Evolutionary conservation across 2,329 filamentous ascomycete species (phyloP), one percentile per base, ranked within the genome.

Genomic region (Trichoderma sp.): DNA sequence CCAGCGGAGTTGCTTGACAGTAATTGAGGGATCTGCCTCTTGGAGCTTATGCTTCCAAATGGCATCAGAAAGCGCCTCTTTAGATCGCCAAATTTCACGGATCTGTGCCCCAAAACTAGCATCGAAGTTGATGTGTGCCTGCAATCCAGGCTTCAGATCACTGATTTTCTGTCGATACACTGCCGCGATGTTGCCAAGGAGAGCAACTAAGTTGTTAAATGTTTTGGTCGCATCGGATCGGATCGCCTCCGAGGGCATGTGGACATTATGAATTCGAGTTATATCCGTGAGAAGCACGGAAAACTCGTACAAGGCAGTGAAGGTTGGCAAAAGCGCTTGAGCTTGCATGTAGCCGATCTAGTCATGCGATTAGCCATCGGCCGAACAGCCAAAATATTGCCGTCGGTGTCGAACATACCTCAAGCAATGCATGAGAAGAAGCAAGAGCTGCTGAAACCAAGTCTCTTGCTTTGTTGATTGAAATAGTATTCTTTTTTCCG

Each of bases 301-400:
- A 2, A 81, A 74, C 65, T 81, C 79, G 56, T 81, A 79, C 0
- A 81, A 69, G 0, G 77, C 76, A 29, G 77, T 75, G 67, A 81
- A 81, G 0, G 79, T 80, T 1, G 80, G 78, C 4, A 78, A 71
- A 3, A 81, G 74, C 2, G 79, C 78, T 22, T 74, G 72, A 8
- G 78, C 78, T 68, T 81, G 79, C 5, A 74, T 70, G 35, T 78
- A 77, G 1, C 79, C 79, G 45, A 81, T 78, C 79, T 81, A 54
- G 15, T 2, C 1, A n/a, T 17, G 39, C 27, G 8, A 5, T 29
- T 3, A 59, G 22, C 12, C 2, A 19, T 9, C 19, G 10, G n/a
- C 6, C n/a, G 19, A 45, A 10, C 4, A 6, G 13, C 13, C 17
- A 13, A 22, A 1, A 12, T 22, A 9, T 58, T 34, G 17, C 8